Conservation (phyloP, 1,139 yeast genomes). For the Yamadazyma membranifaciens region DNA sequence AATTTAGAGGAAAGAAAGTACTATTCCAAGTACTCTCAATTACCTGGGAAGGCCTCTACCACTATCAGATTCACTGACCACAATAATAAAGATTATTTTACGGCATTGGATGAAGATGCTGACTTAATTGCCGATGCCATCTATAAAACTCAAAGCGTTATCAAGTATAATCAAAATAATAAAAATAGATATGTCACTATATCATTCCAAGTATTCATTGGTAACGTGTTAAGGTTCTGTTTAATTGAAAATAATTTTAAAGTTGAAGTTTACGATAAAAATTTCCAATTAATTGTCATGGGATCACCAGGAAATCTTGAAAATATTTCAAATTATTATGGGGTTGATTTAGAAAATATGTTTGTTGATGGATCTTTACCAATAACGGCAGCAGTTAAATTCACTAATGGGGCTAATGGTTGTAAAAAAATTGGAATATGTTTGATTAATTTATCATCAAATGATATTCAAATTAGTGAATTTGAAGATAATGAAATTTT, state of each 20-base stretch:
- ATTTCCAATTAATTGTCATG: conserved; percentile 56
- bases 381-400: conserved; percentile 71
- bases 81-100: conserved; percentile 70
- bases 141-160: conserved; percentile 77
- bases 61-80: conserved; percentile 69
- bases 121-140: conserved; percentile 76
- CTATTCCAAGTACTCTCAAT: conserved; percentile 53
- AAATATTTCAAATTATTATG: conserved; percentile 34
- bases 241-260: conserved; percentile 69
- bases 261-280: conserved; percentile 67
- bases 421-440: conserved; percentile 69
- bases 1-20: conserved; percentile 62
- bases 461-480: conserved; percentile 69
- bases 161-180: conserved; percentile 52
- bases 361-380: conserved; percentile 61
- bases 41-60: conserved; percentile 47
- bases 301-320: conserved; percentile 94
- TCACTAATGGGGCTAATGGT: conserved; percentile 37
- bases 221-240: conserved; percentile 61
- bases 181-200: conserved; percentile 70
- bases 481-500: conserved; percentile 85
- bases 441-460: conserved; percentile 71
- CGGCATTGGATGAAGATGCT: conserved; percentile 78
- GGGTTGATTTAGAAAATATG: conserved; percentile 67
- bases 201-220: conserved; percentile 67